Percentiles rank a stretch among this genome's conserved stretches.
Conservation (phyloP, 75 land plant species). For the Picea glauca region DNA sequence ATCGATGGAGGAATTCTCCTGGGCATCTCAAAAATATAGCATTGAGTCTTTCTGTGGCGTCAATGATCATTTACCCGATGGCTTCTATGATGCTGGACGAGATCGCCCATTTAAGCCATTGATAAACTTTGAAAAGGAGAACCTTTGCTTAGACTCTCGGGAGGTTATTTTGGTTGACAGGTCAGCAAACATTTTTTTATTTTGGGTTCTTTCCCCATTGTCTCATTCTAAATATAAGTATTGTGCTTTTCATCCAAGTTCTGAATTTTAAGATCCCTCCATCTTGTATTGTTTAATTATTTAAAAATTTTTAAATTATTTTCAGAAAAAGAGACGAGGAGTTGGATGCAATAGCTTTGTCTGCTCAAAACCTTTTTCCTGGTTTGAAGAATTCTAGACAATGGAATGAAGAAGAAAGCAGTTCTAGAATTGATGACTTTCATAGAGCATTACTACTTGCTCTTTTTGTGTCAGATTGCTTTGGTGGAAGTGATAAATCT, state of each 20-base stretch:
- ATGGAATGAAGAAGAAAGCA: constrained; percentile 13
- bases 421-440: constrained; percentile 22
- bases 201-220: not conserved
- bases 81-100: constrained; percentile 98
- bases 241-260: not conserved
- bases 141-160: constrained; percentile 58
- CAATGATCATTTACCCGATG: constrained; percentile 79
- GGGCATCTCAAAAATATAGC: constrained; percentile 62
- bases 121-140: constrained; percentile 52
- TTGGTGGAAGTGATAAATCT: constrained; percentile 91
- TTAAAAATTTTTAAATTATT: not conserved
- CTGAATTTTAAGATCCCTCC: not conserved
- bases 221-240: not conserved
- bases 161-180: constrained; percentile 95
- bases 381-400: constrained; percentile 29
- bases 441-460: constrained; percentile 74
- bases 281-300: not conserved
- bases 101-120: constrained; percentile 81
- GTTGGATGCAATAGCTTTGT: constrained; percentile 64
- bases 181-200: constrained; percentile 23
- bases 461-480: constrained; percentile 93
- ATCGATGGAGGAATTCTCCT: constrained; percentile 24
- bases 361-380: constrained; percentile 60
- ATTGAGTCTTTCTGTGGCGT: constrained; percentile 63
- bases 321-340: constrained; percentile 82